Percentiles rank a stretch among this genome's conserved stretches.
phyloP scores from a whole-genome alignment of 1,284 basidiomycete genomes.

The Cerrena zonata region DNA sequence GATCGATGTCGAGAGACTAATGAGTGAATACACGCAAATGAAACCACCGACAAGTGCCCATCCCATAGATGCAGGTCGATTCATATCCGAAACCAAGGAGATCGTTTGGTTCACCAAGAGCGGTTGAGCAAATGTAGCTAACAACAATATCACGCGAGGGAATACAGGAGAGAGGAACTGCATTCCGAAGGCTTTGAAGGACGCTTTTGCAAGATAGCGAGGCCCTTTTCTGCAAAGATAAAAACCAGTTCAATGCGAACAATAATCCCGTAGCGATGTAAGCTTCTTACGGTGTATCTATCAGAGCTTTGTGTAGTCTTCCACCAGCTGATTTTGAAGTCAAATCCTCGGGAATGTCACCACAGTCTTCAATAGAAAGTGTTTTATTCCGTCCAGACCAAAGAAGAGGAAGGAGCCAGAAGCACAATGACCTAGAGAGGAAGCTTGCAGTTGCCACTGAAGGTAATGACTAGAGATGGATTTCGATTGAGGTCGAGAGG shows the following conservation, averaged over 20 bases:
- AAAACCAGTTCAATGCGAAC: too few relatives aligned
- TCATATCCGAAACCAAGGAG: background rate
- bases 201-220: background rate
- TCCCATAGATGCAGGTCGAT: background rate
- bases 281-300: background rate
- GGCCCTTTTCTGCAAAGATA: background rate
- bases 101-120: background rate
- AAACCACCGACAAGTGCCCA: background rate
- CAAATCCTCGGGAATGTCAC: background rate
- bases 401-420: background rate
- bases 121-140: background rate
- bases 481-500: background rate
- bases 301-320: background rate
- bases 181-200: background rate
- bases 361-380: background rate
- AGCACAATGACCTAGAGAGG: background rate
- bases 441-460: background rate
- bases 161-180: background rate
- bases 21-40: background rate
- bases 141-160: background rate
- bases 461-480: background rate
- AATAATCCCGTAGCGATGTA: too few relatives aligned
- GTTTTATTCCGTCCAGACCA: background rate
- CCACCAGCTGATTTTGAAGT: background rate
- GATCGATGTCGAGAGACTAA: background rate